A percentile compares a stretch with the other conserved stretches of the same genome.
Conservation (phyloP, 1,139 yeast species). For the Magnusiomyces tetraspermus region DNA sequence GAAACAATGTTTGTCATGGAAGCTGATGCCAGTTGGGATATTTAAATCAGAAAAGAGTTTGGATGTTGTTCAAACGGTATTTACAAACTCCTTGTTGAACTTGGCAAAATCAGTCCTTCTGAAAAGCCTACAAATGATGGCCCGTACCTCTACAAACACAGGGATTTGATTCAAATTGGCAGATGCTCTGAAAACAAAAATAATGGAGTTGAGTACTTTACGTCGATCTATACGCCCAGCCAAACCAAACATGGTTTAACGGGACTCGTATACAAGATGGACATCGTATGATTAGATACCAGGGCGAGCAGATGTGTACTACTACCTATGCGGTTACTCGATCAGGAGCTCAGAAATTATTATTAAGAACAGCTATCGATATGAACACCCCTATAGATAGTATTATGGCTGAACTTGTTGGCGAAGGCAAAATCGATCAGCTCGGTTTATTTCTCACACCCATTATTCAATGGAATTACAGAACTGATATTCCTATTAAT, state of each 20-base stretch:
- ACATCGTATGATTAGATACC: slow-evolving; percentile 2
- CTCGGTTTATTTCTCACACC: not conserved
- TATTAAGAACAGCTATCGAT: not conserved
- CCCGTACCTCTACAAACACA: slow-evolving; percentile 8
- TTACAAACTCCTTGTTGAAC: not conserved
- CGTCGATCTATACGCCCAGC: slow-evolving; percentile 4
- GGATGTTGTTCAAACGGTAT: slow-evolving; percentile 13
- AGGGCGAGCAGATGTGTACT: slow-evolving; percentile 5
- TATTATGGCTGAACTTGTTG: slow-evolving; percentile 1
- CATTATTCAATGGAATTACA: not conserved
- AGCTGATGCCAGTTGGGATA: slow-evolving; percentile 18
- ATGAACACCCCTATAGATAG: slow-evolving; percentile 5
- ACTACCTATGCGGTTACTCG: slow-evolving; percentile 6
- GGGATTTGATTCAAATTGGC: slow-evolving; percentile 12
- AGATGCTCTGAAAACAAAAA: slow-evolving; percentile 4
- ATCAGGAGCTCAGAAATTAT: slow-evolving; percentile 5
- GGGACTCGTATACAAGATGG: not conserved
- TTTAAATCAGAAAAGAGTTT: slow-evolving; percentile 11
- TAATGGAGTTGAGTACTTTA: not conserved
- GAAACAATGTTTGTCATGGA: not conserved
- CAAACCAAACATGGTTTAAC: not conserved
- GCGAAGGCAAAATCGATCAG: not conserved
- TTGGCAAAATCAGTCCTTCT: not conserved
- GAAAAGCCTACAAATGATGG: slow-evolving; percentile 6
- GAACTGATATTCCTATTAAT: not conserved